A percentile compares a stretch with the other conserved stretches of the same genome.
These are phyloP conservation scores for Yamadazyma taylorii DNA, from an alignment of 1,139 yeast species.

Conservation along the genomic window DNA sequence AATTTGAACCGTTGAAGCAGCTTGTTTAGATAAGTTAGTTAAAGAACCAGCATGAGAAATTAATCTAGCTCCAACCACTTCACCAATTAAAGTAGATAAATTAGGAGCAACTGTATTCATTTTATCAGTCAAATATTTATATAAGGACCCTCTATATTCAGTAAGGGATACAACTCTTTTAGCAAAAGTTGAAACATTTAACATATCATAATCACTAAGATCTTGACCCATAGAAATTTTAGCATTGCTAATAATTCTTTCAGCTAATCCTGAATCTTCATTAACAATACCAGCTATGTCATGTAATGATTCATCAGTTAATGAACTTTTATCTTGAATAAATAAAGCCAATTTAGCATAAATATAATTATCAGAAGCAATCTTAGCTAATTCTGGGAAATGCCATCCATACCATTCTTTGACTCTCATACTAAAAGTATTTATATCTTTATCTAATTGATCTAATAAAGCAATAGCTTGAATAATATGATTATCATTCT, in stretches of 20 bases:
- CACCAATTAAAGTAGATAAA: slow-evolving; percentile 93
- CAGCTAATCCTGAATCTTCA: slow-evolving; percentile 94
- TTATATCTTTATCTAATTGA: slow-evolving; percentile 94
- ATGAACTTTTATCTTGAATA: slow-evolving; percentile 84
- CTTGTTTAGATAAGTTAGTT: slow-evolving; percentile 92
- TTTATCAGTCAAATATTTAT: slow-evolving; percentile 84
- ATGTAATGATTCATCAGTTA: slow-evolving; percentile 81
- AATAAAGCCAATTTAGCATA: slow-evolving; percentile 81
- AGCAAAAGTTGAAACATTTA: slow-evolving; percentile 85
- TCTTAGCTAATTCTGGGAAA: slow-evolving; percentile 98
- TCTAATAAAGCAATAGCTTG: slow-evolving; percentile 97
- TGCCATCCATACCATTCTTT: slow-evolving; percentile 99
- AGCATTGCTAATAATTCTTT: slow-evolving; percentile 82
- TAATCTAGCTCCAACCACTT: slow-evolving; percentile 96
- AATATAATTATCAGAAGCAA: slow-evolving; percentile 87
- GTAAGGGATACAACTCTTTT: slow-evolving; percentile 93
- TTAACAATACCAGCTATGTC: slow-evolving; percentile 85
- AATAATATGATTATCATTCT: slow-evolving; percentile 97
- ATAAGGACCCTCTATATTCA: slow-evolving; percentile 90
- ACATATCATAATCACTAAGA: slow-evolving; percentile 83
- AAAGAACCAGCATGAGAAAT: slow-evolving; percentile 97
- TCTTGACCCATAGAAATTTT: slow-evolving; percentile 99
- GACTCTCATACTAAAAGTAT: slow-evolving; percentile 96
- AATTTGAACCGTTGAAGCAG: slow-evolving; percentile 98
- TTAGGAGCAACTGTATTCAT: slow-evolving; percentile 99